Conservation (phyloP, 106 monocot genomes). For the Xerophyta viscosa region DNA sequence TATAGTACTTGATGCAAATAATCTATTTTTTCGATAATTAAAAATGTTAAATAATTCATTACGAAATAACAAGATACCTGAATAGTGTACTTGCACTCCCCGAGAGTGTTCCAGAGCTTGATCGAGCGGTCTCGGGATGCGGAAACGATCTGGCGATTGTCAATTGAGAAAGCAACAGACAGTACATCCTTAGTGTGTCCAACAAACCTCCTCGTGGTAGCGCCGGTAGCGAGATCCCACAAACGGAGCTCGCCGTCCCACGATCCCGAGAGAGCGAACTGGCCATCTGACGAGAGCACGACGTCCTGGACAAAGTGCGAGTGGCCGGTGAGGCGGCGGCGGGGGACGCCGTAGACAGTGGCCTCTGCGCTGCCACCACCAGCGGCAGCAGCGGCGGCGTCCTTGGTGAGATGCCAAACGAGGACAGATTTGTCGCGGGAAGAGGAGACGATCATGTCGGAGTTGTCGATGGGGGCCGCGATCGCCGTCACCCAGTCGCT, state of each 20-base stretch:
- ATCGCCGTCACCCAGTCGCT: constrained; percentile 46
- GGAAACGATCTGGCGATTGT: constrained; percentile 5
- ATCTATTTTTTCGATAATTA: too few relatives aligned
- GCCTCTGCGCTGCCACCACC: not conserved
- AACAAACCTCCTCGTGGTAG: constrained; percentile 1
- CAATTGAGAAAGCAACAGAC: constrained; percentile 2
- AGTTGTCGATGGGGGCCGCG: constrained; percentile 43
- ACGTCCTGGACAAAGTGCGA: constrained; percentile 9
- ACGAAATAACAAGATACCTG: not conserved
- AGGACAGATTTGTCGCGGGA: constrained; percentile 60
- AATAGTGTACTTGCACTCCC: not conserved
- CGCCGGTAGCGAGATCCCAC: constrained; percentile 1
- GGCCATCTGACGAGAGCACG: constrained; percentile 8
- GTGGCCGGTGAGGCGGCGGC: constrained; percentile 4
- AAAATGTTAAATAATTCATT: too few relatives aligned
- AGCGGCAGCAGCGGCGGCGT: not conserved
- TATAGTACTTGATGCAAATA: too few relatives aligned
- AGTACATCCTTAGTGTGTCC: constrained; percentile 7
- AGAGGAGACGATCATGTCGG: constrained; percentile 40
- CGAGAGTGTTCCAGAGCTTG: constrained; percentile 3
- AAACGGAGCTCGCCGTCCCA: constrained; percentile 10
- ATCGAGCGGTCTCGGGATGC: constrained; percentile 2
- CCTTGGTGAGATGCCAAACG: constrained; percentile 36
- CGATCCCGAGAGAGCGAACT: constrained; percentile 7
- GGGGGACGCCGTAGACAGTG: constrained; percentile 6